phyloP scores from a whole-genome alignment of 306 rosid genomes.

The Canavalia ensiformis region DNA sequence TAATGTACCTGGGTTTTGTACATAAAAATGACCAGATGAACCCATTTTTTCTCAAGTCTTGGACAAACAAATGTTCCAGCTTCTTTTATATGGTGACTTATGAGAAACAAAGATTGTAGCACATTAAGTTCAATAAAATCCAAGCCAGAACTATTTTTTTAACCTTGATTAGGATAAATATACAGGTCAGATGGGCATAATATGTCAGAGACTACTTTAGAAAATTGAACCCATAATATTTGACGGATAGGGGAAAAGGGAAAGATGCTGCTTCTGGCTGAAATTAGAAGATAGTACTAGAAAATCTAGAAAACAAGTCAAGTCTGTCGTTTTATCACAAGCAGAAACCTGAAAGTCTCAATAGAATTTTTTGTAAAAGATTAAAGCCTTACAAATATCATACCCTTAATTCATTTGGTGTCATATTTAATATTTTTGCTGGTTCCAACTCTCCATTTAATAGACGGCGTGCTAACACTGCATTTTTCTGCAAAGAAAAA shows the following conservation, averaged over 20 bases:
- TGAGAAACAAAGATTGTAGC: slow-evolving; percentile 15
- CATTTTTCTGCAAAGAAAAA: slow-evolving; percentile 64
- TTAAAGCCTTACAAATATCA: slow-evolving; percentile 25
- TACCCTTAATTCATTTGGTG: slow-evolving; percentile 95
- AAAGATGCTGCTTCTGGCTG: not conserved
- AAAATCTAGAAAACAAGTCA: slow-evolving; percentile 41
- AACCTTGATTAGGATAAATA: not conserved
- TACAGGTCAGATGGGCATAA: slow-evolving; percentile 3
- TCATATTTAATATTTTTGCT: slow-evolving; percentile 79
- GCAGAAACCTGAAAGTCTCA: slow-evolving; percentile 12
- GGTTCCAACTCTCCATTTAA: slow-evolving; percentile 90
- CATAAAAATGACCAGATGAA: no score
- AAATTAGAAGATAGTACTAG: slow-evolving; percentile 16
- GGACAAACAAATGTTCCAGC: slow-evolving; percentile 18
- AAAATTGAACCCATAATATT: slow-evolving; percentile 14
- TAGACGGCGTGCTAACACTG: slow-evolving; percentile 70
- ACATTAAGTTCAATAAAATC: not conserved
- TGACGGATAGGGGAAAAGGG: not conserved
- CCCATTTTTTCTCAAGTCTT: no score
- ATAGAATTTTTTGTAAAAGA: not conserved
- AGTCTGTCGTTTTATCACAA: slow-evolving; percentile 25
- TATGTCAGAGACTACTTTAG: slow-evolving; percentile 21
- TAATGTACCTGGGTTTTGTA: no score
- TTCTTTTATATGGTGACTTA: not conserved
- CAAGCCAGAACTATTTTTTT: slow-evolving; percentile 18